Base-by-base conservation (phyloP, 2,329 filamentous ascomycete genomes). In the Ramularia endophylla region DNA sequence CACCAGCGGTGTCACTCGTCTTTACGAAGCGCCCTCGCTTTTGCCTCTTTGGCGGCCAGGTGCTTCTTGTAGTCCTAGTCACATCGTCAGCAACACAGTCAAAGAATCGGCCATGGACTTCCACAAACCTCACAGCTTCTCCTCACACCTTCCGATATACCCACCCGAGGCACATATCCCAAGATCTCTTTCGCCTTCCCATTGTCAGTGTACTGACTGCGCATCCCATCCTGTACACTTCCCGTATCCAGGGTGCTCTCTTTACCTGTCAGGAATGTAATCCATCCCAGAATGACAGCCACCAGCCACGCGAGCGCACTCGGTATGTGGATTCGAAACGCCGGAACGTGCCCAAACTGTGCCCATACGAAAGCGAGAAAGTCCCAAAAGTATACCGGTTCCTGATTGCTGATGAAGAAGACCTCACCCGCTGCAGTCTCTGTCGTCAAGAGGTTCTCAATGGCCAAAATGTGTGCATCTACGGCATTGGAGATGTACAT, bases 331-430 rank as follows among this genome's bases (percentile, higher is more conserved):
- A 79, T 43, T 34, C 72, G 56, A 37, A 66, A 74, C 0, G 55
- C 53, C 4, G 77, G 76, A 18, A 72, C 65, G 51, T 76, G 73
- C 0, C 67, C 74, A 52, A 79, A 79, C 20, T 70, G 59, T 7
- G 70, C 72, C 87, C 87, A 97, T 34, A 95, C 74, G 28, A 81
- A 79, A 29, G 86, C 76, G 44, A 85, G 79, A 60, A 94, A 85
- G 65, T 94, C 87, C 80, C 92, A 94, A 65, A 95, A 94, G 63
- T 90, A 90, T 15, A 94, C 73, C 4, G 90, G 90, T 53, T 80
- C 73, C 65, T 88, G 86, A 64, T 97, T 97, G 43, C 87, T 92
- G 58, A 97, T 78, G 67, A 95, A 81, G 70, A 97, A 90, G 37
- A 81, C 81, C 63, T 95, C 82, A 44, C 90, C 92, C 0, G 73